Evolutionary conservation across 768 basidiomycete species (phyloP), one percentile per base, ranked within the genome.

Genomic region (Trametes elegans): DNA sequence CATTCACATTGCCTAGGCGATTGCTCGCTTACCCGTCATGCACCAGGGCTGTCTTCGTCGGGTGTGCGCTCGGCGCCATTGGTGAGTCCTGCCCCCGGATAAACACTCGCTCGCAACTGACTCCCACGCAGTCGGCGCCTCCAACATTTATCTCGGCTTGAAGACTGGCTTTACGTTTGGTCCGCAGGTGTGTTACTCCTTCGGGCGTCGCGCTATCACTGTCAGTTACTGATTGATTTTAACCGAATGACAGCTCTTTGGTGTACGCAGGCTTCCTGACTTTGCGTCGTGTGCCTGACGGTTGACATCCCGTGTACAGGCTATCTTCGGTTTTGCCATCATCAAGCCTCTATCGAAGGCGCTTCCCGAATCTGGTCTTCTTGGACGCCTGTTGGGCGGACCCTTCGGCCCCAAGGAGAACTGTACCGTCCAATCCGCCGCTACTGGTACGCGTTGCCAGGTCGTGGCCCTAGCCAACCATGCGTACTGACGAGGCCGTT

Each of bases 81-180:
- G 63, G 60, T 61, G 45, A 50, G 60, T 35, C 34, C 21, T 21
- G 34, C 46, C 34, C 28, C 58, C 27, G 60, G 51, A 9, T 14
- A 39, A 52, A 81, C 50, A n/a, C n/a, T n/a, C n/a, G n/a, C n/a
- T n/a, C n/a, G n/a, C 76, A 80, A 40, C 57, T 84, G 18, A 57
- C 81, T 45, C 77, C 81, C 53, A 80, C 76, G 76, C 61, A 56
- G 79, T 85, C 24, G 77, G 79, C 42, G 80, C 84, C 11, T 81
- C 80, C 43, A 83, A 84, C 66, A 80, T 87, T 55, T 85, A 87
- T 66, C 79, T 85, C 19, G 82, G 85, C 34, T 67, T 86, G 54
- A 85, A 87, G 71, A 85, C 84, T 1, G 84, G 84, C 21, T 84
- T 83, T 65, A 83, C 81, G 2, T 84, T 85, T 65, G 84, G 83